A percentile compares a stretch with the other conserved stretches of the same genome.
Evolutionary conservation across 1,284 basidiomycete species (phyloP).

Genomic region (Heterobasidion irregulare): DNA sequence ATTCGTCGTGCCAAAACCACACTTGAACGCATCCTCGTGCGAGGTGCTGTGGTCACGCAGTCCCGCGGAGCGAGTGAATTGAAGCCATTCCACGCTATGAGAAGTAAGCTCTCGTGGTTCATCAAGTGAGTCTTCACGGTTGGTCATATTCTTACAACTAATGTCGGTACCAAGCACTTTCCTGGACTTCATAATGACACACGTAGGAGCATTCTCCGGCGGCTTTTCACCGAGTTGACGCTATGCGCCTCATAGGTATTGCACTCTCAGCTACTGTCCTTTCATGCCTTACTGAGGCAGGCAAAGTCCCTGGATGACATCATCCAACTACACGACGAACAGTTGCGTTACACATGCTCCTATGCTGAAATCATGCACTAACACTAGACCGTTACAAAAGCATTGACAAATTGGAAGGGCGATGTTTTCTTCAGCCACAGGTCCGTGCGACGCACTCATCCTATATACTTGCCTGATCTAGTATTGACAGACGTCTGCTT

Average conservation of each 20-base stretch:
- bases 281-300: conserved; percentile 45
- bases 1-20: conserved; percentile 65
- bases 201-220: conserved; percentile 35
- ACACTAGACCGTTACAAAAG: conserved; percentile 25
- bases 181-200: conserved; percentile 64
- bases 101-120: conserved; percentile 75
- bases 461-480: not conserved
- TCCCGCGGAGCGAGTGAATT: conserved; percentile 33
- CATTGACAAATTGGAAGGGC: conserved; percentile 49
- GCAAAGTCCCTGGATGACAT: conserved; percentile 70
- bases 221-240: not conserved
- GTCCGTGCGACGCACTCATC: conserved; percentile 29
- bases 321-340: conserved; percentile 61
- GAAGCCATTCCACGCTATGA: conserved; percentile 65
- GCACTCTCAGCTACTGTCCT: conserved; percentile 48
- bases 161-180: conserved; percentile 42
- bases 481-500: conserved; percentile 41
- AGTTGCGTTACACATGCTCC: conserved; percentile 39
- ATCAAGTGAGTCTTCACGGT: conserved; percentile 55
- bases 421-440: conserved; percentile 60
- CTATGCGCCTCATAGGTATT: conserved; percentile 43
- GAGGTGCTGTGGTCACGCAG: conserved; percentile 30
- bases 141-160: not conserved
- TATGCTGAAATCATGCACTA: not conserved
- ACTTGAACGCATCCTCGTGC: conserved; percentile 59